Conservation (phyloP, 148 eudicot genomes). For the Chenopodium suecicum region DNA sequence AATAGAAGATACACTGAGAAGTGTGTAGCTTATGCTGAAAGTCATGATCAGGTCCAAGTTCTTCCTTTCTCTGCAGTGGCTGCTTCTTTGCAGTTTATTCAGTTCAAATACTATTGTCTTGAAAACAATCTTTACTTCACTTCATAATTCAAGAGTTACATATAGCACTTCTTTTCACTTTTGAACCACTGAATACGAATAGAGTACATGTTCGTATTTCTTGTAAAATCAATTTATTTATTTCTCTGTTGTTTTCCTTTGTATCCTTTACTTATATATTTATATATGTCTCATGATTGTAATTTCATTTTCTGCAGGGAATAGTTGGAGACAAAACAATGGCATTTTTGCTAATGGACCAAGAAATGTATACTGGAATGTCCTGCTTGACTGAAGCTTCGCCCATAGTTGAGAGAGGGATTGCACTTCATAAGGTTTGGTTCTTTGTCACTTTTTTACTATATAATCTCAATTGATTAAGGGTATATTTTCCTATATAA, state of each 20-base stretch:
- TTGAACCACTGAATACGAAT: neutral
- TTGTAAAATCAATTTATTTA: neutral
- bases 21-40: constrained; percentile 96
- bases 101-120: neutral
- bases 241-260: neutral
- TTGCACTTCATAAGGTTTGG: constrained; percentile 89
- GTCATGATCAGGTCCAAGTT: constrained; percentile 86
- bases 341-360: constrained; percentile 86
- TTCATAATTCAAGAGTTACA: neutral
- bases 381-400: constrained; percentile 74
- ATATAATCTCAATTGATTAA: neutral
- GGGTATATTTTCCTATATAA: neutral
- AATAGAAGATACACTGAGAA: constrained; percentile 94
- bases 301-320: constrained; percentile 41
- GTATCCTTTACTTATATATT: neutral
- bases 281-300: constrained; percentile 13
- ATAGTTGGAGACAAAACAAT: constrained; percentile 96
- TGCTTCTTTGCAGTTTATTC: constrained; percentile 9
- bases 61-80: constrained; percentile 11
- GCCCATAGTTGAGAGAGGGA: constrained; percentile 80
- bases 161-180: neutral
- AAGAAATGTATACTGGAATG: constrained; percentile 96
- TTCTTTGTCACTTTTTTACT: neutral
- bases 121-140: neutral
- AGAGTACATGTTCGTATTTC: neutral